Base-by-base conservation (phyloP, 2,329 filamentous ascomycete genomes). In the Aspergillus sp. region DNA sequence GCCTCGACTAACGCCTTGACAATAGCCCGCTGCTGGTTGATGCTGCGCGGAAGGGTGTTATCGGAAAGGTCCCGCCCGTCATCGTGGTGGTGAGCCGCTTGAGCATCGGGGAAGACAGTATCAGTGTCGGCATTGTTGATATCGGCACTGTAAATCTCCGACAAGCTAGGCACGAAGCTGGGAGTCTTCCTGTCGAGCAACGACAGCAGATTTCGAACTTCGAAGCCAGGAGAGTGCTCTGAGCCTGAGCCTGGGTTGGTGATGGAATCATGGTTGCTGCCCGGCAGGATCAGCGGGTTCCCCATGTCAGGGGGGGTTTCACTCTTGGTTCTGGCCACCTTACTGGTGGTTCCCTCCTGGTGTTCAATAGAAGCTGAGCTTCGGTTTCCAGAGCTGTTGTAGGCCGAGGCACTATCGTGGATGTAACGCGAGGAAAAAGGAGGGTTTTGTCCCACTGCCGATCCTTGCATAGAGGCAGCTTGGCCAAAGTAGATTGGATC, bases 1-100 rank as follows among this genome's bases (percentile, higher is more conserved):
- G 64, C 64, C n/a, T 53, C 53, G 42, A 59, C 54, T 28, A 70
- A 50, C 4, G 52, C 52, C 39, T 52, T 55, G 26, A 67, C 63
- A 34, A 65, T 55, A 7, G 55, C 57, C 10, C 51, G 42, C 10
- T 56, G 56, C 19, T 58, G 51, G 2, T 48, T 42, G 5, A 36
- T 9, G 9, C 48, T 57, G 3, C 35, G 41, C 19, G 63, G 64
- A 43, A 68, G 54, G 6, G 61, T 63, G 4, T 29, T 28, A 40
- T 67, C 19, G 1, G 12, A 36, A 7, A 26, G 8, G 26, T 27
- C 7, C 12, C 10, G n/a, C n/a, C 6, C 36, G 6, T 26, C 12
- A 19, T 4, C 3, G 26, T 26, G 19, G 9, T 26, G 19, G 26
- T 39, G 26, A 27, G 36, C 36, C 12, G n/a, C 36, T 26, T 39